Base-by-base conservation (phyloP, 345 rosid species). In the Linum lewisii region DNA sequence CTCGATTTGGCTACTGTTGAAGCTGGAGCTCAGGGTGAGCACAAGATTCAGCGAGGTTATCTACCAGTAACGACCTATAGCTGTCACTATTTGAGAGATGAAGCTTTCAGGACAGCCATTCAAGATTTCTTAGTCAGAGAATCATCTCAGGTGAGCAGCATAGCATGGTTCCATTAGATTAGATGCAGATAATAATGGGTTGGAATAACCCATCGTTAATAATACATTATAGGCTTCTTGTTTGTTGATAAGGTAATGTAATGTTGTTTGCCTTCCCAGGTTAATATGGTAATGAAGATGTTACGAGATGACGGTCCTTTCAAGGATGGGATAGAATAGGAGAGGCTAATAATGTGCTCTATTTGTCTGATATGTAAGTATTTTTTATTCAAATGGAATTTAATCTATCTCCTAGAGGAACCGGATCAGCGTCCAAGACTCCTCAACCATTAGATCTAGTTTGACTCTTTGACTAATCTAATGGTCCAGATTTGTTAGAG, bases 21-120 rank as follows among this genome's bases (percentile, higher is more conserved):
- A 76, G 98, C 98, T 5, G 96, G 98, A 75, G 98, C 98, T 59
- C 98, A 92, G 64, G 98, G 98, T 11, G 98, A 92, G 73, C 98
- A 92, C 64, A 92, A 92, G 76, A 84, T 92, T 64, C 95, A 86
- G 63, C 85, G 98, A 0, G 98, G 98, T 44, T 92, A 86, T 75
- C 66, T 88, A 36, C 98, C 98, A 0, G 95, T 88, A 37, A 77
- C 72, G 63, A 92, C 98, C 26, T 88, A 84, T 62, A 92, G 98
- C 74, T 81, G 88, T 66, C 96, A 92, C 76, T 88, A 92, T 77
- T 84, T 92, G 16, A 26, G 65, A 3, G 84, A 90, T 52, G 81
- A 82, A 75, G 77, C 70, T 64, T 85, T 90, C 74, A 74, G 62
- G 77, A 82, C 81, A 73, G 87, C 86, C 54, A 77, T 90, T 66